Evolutionary conservation across 2,329 filamentous ascomycete genomes (phyloP), one percentile per base, ranked within the genome.

Genomic region (Colletotrichum lindemuthianum): DNA sequence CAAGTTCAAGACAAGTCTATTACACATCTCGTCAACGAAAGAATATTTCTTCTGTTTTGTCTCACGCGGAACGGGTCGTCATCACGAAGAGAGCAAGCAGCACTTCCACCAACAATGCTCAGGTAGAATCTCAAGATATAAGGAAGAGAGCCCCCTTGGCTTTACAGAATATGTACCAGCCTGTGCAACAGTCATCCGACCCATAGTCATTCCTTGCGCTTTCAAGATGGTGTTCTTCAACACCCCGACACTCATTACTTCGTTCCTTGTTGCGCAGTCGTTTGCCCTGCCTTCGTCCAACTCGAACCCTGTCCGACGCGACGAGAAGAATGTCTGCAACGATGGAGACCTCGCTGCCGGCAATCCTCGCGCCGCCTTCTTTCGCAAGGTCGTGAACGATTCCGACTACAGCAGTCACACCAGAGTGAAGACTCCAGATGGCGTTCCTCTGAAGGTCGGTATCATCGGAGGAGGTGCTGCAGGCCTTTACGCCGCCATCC

Each of bases 391-490:
- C 11, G 45, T 70, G 2, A 43, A 61, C 47, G 43, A 41, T 6
- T 69, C 67, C 2, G 39, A 39, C 33, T 70, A 70, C 51, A 57
- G 57, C 41, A 66, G 69, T 36, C 54, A 66, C 36, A 63, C 37
- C 49, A 67, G 63, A 41, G 43, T 59, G 5, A 52, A 57, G 10
- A 66, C 65, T 2, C 60, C 65, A 1, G 56, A 55, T 2, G 67
- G 57, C 15, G 41, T 48, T 10, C 63, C 67, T 2, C 33, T 74
- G 36, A 74, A 71, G 43, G 69, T 77, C 8, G 74, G 75, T 12
- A 79, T 79, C 54, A 68, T 79, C 13, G 77, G 77, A 13, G 77
- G 71, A n/a, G 77, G 77, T 2, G 70, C 70, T 9, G 70, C 77
- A 4, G 77, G 77, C 6, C 70, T 67, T 8, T 79, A 74, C 61